Conservation (phyloP, 2,329 filamentous ascomycete genomes). For the Cercospora berteroae region DNA sequence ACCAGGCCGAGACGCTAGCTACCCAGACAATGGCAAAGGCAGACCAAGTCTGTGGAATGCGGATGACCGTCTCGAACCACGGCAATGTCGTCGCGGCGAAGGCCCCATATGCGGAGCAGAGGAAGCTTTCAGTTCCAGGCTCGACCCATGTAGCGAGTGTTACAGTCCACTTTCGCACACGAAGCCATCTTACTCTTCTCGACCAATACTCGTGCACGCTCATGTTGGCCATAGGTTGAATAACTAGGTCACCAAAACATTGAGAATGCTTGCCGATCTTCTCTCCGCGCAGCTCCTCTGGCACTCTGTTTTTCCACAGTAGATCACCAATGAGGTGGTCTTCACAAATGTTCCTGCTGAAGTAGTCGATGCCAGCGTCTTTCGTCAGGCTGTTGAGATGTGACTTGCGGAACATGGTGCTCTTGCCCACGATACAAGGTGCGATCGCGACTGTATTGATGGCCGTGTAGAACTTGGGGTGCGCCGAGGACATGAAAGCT, state of each 20-base stretch:
- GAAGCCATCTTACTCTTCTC: slow-evolving; percentile 82
- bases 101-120: slow-evolving; percentile 78
- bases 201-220: slow-evolving; percentile 73
- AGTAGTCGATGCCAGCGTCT: slow-evolving; percentile 78
- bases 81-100: slow-evolving; percentile 75
- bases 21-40: slow-evolving; percentile 67
- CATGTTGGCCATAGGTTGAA: slow-evolving; percentile 86
- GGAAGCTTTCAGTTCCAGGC: slow-evolving; percentile 82
- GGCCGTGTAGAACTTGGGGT: slow-evolving; percentile 96
- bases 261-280: slow-evolving; percentile 75
- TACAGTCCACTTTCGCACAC: slow-evolving; percentile 93
- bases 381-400: slow-evolving; percentile 74
- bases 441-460: slow-evolving; percentile 92
- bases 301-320: slow-evolving; percentile 69
- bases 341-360: slow-evolving; percentile 95
- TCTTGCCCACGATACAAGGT: slow-evolving; percentile 93
- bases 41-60: slow-evolving; percentile 64
- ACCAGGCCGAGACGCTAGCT: slow-evolving; percentile 66
- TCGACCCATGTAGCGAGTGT: slow-evolving; percentile 85
- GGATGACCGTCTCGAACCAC: slow-evolving; percentile 55
- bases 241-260: slow-evolving; percentile 78
- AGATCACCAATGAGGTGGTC: slow-evolving; percentile 93
- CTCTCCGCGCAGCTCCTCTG: slow-evolving; percentile 38
- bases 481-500: slow-evolving; percentile 87
- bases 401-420: slow-evolving; percentile 94